Evolutionary conservation across 2,329 filamentous ascomycete genomes (phyloP), one percentile per base, ranked within the genome.

Genomic region (Aureobasidium sp.): DNA sequence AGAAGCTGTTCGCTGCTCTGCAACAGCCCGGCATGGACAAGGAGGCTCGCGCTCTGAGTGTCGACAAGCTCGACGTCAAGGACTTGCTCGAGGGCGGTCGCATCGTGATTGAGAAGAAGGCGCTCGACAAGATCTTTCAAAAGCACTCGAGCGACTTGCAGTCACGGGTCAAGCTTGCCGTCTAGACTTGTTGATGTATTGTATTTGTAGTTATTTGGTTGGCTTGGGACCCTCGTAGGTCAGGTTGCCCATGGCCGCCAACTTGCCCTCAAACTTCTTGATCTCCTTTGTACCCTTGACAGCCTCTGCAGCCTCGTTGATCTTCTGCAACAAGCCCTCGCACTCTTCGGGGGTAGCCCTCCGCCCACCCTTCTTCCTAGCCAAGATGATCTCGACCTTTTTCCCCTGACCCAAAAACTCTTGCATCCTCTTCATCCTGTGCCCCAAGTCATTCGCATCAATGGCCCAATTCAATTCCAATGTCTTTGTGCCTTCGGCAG

Each of bases 391-490:
- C 70, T 94, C 87, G 21, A 96, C 90, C 69, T 80, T 84, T 70
- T 82, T 81, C 0, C 91, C 91, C 71, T 90, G 89, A 9, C 71
- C 76, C 69, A 96, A 70, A 70, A 96, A 96, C 58, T 76, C 79
- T 63, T 74, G 74, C 67, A 93, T 71, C 74, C 84, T 83, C 68
- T 81, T 81, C 71, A 94, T 71, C 69, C 86, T 83, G 71, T 89
- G 86, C n/a, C 75, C 75, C 57, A 96, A 72, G 75, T 96, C 92
- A 69, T 93, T 82, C 13, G 74, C 69, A 63, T 85, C 85, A 68
- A 95, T 95, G 35, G 87, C 85, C 92, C 92, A 97, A 72, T 90
- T 93, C 67, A 97, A 67, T 75, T 96, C 92, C n/a, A 96, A 73
- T 69, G 87, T 86, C 76, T 96, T 96, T 17, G 73, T 70, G 65